Conservation (phyloP, 768 basidiomycete species). For the Lentinula lateritia region DNA sequence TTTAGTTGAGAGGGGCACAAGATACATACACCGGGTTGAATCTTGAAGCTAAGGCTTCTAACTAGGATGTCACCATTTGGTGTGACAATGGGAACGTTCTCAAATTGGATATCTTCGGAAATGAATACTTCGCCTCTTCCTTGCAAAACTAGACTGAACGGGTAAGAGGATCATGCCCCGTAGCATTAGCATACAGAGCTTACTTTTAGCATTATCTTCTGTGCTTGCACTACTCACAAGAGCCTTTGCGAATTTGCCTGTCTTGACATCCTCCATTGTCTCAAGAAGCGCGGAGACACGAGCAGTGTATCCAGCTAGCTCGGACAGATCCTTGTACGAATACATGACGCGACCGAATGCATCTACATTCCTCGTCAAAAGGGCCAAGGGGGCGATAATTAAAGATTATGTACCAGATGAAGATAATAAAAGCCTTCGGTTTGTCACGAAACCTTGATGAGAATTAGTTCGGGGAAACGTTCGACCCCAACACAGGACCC, state of each 20-base stretch:
- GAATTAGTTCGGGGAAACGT: neutral
- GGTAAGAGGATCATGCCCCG: neutral
- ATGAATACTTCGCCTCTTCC: conserved; percentile 76
- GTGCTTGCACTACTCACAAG: conserved; percentile 70
- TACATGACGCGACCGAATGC: conserved; percentile 96
- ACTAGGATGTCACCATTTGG: conserved; percentile 94
- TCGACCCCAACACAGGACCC: neutral
- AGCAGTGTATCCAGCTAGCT: conserved; percentile 93
- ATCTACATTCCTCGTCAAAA: conserved; percentile 36
- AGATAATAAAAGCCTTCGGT: conserved; percentile 82
- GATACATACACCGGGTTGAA: conserved; percentile 71
- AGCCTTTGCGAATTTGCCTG: conserved; percentile 85
- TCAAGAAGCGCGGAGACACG: conserved; percentile 86
- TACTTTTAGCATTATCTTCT: conserved; percentile 74
- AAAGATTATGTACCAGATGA: conserved; percentile 54
- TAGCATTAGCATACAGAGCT: conserved; percentile 15
- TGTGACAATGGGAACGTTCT: conserved; percentile 91
- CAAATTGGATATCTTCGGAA: conserved; percentile 87
- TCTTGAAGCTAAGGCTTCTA: conserved; percentile 77
- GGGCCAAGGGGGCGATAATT: conserved; percentile 3
- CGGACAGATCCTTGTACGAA: conserved; percentile 93
- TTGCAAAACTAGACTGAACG: conserved; percentile 51
- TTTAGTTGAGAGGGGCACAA: neutral
- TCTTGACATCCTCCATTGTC: conserved; percentile 82
- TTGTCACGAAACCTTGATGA: conserved; percentile 89